phyloP scores from a whole-genome alignment of 1,284 basidiomycete species.

The Malassezia restricta region DNA sequence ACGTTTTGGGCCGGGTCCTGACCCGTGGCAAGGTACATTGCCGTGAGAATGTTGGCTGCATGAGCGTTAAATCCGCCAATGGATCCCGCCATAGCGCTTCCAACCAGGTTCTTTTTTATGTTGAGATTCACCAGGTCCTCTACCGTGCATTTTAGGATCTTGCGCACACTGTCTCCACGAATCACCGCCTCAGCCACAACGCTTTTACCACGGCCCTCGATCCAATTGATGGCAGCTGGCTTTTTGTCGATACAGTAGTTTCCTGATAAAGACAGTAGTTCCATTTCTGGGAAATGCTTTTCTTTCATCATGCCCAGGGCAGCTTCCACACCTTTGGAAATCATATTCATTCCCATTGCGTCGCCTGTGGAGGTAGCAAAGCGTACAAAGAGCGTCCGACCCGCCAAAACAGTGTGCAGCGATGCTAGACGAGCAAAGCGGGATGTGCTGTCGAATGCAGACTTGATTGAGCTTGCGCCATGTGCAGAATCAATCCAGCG shows the following conservation, averaged over 20 bases:
- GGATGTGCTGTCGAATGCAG: slow-evolving; percentile 78
- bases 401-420: slow-evolving; percentile 40
- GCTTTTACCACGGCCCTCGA: slow-evolving; percentile 93
- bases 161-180: slow-evolving; percentile 73
- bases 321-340: slow-evolving; percentile 57
- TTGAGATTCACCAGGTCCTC: slow-evolving; percentile 81
- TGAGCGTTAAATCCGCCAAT: slow-evolving; percentile 98
- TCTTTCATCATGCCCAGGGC: slow-evolving; percentile 66
- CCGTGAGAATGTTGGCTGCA: slow-evolving; percentile 88
- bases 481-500: slow-evolving; percentile 77
- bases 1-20: slow-evolving; percentile 99
- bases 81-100: slow-evolving; percentile 92
- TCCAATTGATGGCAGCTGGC: slow-evolving; percentile 99
- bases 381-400: slow-evolving; percentile 71
- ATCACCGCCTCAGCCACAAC: slow-evolving; percentile 92
- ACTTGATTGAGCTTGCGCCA: slow-evolving; percentile 64
- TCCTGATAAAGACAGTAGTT: slow-evolving; percentile 80
- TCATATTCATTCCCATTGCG: slow-evolving; percentile 99
- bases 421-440: slow-evolving; percentile 41
- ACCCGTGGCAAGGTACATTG: slow-evolving; percentile 87
- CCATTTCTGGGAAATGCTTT: slow-evolving; percentile 81
- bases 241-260: slow-evolving; percentile 99
- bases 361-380: slow-evolving; percentile 93
- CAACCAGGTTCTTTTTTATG: slow-evolving; percentile 92
- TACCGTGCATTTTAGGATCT: slow-evolving; percentile 90